Percentiles rank a stretch among this genome's conserved stretches.
Conservation (phyloP, 2,329 filamentous ascomycete genomes). For the Fusarium sp. region DNA sequence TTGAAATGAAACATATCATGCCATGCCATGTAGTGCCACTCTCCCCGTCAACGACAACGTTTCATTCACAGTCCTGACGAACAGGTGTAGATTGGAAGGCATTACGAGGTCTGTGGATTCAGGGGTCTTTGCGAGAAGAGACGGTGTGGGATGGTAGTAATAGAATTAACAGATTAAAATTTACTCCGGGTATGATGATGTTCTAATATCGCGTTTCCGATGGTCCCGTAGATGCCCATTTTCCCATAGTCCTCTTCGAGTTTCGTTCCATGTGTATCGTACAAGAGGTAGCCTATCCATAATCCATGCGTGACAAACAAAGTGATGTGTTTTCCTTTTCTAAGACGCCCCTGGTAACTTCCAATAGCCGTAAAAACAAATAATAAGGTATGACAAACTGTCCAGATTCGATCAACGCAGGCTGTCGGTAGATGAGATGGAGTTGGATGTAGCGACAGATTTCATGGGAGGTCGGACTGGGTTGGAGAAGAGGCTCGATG, state of each 20-base stretch:
- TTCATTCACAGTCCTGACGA: slow-evolving; percentile 35
- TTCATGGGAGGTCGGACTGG: slow-evolving; percentile 43
- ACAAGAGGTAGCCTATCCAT: slow-evolving; percentile 23
- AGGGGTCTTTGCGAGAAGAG: neutral
- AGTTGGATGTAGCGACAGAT: slow-evolving; percentile 38
- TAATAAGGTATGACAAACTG: neutral
- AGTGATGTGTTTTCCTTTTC: slow-evolving; percentile 21
- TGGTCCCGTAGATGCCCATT: slow-evolving; percentile 28
- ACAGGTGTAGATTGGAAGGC: neutral
- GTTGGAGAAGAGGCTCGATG: slow-evolving; percentile 46
- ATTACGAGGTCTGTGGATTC: neutral
- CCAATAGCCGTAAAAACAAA: slow-evolving; percentile 18
- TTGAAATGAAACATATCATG: slow-evolving; percentile 28
- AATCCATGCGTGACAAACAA: slow-evolving; percentile 13
- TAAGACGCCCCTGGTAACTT: slow-evolving; percentile 26
- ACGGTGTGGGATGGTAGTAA: neutral
- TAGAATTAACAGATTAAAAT: slow-evolving; percentile 35
- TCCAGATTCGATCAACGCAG: slow-evolving; percentile 23
- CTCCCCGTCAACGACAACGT: slow-evolving; percentile 26
- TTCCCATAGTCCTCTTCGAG: slow-evolving; percentile 15
- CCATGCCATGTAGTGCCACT: slow-evolving; percentile 5
- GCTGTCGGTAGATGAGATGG: slow-evolving; percentile 46
- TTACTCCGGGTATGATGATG: slow-evolving; percentile 38
- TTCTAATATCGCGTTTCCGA: slow-evolving; percentile 22
- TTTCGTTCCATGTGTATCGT: slow-evolving; percentile 22